Conservation (phyloP, 768 basidiomycete genomes). For the Agrocybe chaxingu region DNA sequence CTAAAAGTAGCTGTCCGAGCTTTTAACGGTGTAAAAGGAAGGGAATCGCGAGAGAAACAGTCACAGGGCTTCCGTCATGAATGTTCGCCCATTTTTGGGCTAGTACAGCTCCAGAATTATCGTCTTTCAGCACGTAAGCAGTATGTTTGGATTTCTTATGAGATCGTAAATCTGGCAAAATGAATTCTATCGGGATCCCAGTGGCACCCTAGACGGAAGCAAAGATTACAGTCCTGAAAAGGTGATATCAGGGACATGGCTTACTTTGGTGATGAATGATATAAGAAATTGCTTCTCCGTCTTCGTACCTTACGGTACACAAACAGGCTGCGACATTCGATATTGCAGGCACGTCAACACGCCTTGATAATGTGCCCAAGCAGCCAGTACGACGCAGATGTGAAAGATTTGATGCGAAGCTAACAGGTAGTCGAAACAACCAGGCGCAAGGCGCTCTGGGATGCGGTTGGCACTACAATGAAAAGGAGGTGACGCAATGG, state of each 20-base stretch:
- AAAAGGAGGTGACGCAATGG: conserved; percentile 13
- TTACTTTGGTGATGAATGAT: conserved; percentile 12
- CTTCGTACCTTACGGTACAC: conserved; percentile 14
- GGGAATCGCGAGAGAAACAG: background rate
- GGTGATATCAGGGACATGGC: background rate
- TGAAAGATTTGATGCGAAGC: conserved; percentile 93
- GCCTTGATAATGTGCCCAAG: conserved; percentile 59
- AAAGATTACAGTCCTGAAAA: background rate
- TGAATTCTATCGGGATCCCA: no score
- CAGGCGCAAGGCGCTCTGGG: conserved; percentile 73
- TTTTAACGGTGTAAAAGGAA: conserved; percentile 13
- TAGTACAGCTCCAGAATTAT: no score
- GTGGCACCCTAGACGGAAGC: background rate
- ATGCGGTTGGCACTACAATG: conserved; percentile 72
- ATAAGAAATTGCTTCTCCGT: background rate
- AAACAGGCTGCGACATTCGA: conserved; percentile 44
- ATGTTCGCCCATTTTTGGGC: background rate
- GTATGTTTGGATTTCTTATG: background rate
- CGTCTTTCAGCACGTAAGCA: background rate
- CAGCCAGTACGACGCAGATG: conserved; percentile 70
- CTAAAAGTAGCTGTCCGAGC: conserved; percentile 13
- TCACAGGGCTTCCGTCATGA: background rate
- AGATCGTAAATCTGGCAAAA: background rate
- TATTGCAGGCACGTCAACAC: conserved; percentile 57
- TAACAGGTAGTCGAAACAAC: conserved; percentile 75